Evolutionary conservation across 2,329 filamentous ascomycete genomes (phyloP), one percentile per base, ranked within the genome.

Genomic region (Bipolaris gigantea): DNA sequence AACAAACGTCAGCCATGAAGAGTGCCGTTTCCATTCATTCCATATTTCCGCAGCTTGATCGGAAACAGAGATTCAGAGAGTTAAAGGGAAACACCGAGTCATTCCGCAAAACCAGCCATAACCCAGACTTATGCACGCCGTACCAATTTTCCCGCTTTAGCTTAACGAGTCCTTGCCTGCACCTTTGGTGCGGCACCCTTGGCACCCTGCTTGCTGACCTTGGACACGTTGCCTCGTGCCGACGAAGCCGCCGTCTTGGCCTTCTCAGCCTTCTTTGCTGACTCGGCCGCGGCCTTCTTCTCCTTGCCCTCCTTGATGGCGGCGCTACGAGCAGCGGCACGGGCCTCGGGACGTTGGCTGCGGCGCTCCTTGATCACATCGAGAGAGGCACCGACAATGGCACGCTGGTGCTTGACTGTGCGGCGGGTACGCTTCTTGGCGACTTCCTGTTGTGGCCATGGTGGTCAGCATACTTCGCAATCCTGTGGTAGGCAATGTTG

Each of bases 351-450:
- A 80, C 94, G 91, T 85, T 91, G 88, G 73, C 85, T 81, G 76
- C 94, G 92, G 83, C 91, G 91, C 88, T 99, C 94, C 89, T 97
- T 97, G 87, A 99, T 97, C 77, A 97, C 92, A 79, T 99, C 94
- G 80, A 99, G 92, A 64, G 94, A 97, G 71, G 94, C 94, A 86
- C 94, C 94, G 73, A 99, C 94, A 80, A 99, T 96, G 78, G 89
- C 93, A 85, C 94, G 92, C 87, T 99, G 94, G 80, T 90, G 81
- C 90, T 99, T 99, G 83, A 99, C 90, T 76, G 91, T 91, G 78
- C 92, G 91, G 85, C 94, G 94, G 70, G 92, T 92, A 78, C 94
- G 92, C 89, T 97, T 97, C 90, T 99, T 99, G 85, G 93, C 92
- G 77, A 96, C 89, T 87, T 99, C 94, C 94, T 99, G 80, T 85